phyloP scores from a whole-genome alignment of 495 filamentous ascomycete species.

The Aspergillus panamensis region DNA sequence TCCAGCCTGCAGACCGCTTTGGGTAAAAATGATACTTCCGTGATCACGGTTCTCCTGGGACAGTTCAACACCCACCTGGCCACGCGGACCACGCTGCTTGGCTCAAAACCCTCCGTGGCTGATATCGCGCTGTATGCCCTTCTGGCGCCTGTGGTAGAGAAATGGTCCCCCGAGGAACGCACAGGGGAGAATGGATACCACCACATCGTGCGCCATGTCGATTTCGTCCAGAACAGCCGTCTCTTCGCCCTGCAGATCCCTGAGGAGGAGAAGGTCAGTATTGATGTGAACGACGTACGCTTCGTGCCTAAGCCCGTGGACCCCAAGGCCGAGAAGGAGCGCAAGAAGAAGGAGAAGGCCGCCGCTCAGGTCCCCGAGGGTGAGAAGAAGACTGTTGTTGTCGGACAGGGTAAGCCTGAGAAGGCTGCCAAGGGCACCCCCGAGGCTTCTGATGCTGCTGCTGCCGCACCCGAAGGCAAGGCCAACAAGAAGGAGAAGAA shows the following conservation, averaged over 20 bases:
- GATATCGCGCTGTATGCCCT: constrained; percentile 83
- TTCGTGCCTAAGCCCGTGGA: constrained; percentile 79
- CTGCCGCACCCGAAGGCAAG: constrained; percentile 42
- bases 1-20: constrained; percentile 59
- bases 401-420: constrained; percentile 50
- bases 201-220: constrained; percentile 85
- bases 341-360: constrained; percentile 81
- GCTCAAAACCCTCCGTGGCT: constrained; percentile 84
- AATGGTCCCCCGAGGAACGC: constrained; percentile 81
- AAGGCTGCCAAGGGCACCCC: constrained; percentile 26
- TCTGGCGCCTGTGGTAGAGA: constrained; percentile 71
- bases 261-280: constrained; percentile 71
- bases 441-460: constrained; percentile 13
- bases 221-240: constrained; percentile 89
- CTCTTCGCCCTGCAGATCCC: constrained; percentile 69
- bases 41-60: constrained; percentile 53
- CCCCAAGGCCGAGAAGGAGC: constrained; percentile 84
- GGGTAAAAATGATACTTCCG: constrained; percentile 55
- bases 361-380: constrained; percentile 55
- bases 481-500: constrained; percentile 57
- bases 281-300: constrained; percentile 75
- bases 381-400: constrained; percentile 36
- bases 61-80: constrained; percentile 83
- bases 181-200: constrained; percentile 88
- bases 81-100: constrained; percentile 83